Conservation (phyloP, 306 rosid genomes). For the Gleditsia sinensis region DNA sequence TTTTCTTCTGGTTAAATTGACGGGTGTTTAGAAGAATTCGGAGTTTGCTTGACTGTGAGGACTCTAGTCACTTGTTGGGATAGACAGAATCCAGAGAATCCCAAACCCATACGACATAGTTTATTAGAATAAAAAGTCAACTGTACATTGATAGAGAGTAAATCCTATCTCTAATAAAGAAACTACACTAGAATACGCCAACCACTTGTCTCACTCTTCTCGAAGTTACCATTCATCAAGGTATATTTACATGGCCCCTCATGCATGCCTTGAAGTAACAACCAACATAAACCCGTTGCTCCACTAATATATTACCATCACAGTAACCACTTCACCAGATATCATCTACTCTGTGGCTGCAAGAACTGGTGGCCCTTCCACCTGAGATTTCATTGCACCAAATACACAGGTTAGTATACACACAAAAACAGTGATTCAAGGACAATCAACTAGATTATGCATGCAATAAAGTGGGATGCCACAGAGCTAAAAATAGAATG, state of each 20-base stretch:
- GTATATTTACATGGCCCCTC: slow-evolving; percentile 41
- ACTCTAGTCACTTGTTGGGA: neutral
- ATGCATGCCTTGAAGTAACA: slow-evolving; percentile 31
- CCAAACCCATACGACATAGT: slow-evolving; percentile 24
- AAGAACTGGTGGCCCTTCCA: slow-evolving; percentile 77
- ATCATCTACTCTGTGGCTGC: slow-evolving; percentile 67
- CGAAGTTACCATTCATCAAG: slow-evolving; percentile 2
- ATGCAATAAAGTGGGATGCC: neutral
- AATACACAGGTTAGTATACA: slow-evolving; percentile 12
- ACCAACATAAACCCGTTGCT: slow-evolving; percentile 33
- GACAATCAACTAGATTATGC: neutral
- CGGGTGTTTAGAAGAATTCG: neutral
- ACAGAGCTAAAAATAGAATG: too few relatives aligned
- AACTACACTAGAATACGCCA: slow-evolving; percentile 18
- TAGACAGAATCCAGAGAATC: neutral
- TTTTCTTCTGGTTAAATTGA: neutral
- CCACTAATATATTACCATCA: slow-evolving; percentile 1
- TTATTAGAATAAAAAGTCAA: slow-evolving; percentile 37
- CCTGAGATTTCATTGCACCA: slow-evolving; percentile 58
- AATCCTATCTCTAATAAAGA: slow-evolving; percentile 33
- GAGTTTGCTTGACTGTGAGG: neutral
- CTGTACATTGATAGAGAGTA: slow-evolving; percentile 34
- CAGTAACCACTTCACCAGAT: neutral
- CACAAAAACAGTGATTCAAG: neutral
- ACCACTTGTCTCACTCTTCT: slow-evolving; percentile 12